Evolutionary conservation across 164 flowering plant species (phyloP), one percentile per base, ranked within the genome.

Genomic region (Pachysandra terminalis): DNA sequence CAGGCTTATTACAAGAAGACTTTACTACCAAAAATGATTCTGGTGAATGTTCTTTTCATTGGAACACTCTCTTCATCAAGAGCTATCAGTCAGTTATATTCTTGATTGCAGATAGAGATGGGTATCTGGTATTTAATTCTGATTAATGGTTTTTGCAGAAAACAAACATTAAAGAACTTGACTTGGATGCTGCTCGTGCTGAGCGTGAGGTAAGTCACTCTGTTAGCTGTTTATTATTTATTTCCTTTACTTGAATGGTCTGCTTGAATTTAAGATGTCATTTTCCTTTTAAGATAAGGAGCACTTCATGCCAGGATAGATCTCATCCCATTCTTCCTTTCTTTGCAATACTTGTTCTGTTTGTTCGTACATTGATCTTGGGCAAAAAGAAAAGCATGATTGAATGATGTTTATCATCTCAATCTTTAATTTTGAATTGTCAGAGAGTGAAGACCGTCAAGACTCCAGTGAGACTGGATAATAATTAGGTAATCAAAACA

Each of bases 161-260:
- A 84, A 80, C 80, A 65, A 92, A 91, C 64, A 82, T 88, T 32
- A 87, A 82, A 81, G 97, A 95, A 54, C 97, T 95, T 54, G 89
- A 95, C 70, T 66, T 95, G 82, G 94, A 86, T 69, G 88, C 99
- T 74, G 97, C 97, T 40, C 79, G 86, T 64, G 94, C 92, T 71
- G 99, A 95, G 84, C 91, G 97, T 63, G 77, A 89, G 96, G 99
- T 95, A 51, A 74, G 66, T 40, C 56, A 8, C 61, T 57, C 63
- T 60, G 37, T 32, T 66, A 19, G 51, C 54, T 60, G 59, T 55
- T 13, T 15, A 10, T 25, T 25, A 55, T 65, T 24, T 12, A 0
- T 59, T 21, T n/a, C 49, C 57, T 40, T 41, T 22, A 26, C 66
- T 63, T 15, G 23, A 40, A 40, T 17, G 6, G 6, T 27, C 6